Conservation (phyloP, 169 alveolate genomes). For the Cryptosporidium parvum region DNA sequence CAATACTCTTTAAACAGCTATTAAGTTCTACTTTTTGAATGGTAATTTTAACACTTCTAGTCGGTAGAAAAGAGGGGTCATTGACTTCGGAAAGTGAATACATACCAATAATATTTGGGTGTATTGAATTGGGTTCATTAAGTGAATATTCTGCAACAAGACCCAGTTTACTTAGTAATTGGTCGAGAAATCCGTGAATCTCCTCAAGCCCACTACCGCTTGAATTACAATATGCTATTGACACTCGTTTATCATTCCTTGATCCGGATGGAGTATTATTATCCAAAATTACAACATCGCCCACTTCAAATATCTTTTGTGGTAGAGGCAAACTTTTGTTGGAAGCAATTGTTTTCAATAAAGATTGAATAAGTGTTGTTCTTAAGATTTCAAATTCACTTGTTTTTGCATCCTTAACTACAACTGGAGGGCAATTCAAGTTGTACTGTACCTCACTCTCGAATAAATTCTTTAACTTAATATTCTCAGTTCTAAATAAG, state of each 20-base stretch:
- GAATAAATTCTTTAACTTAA: conserved; percentile 75
- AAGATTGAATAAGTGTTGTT: conserved; percentile 93
- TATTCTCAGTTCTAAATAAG: conserved; percentile 19
- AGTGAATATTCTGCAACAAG: conserved; percentile 47
- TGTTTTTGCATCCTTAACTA: conserved; percentile 92
- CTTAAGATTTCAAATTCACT: conserved; percentile 92
- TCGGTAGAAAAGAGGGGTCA: conserved; percentile 85
- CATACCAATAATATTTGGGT: conserved; percentile 49
- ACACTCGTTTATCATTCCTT: conserved; percentile 85
- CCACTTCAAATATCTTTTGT: conserved; percentile 92
- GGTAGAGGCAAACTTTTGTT: conserved; percentile 92
- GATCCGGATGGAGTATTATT: conserved; percentile 86
- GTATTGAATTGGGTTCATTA: conserved; percentile 29
- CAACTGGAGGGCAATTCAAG: conserved; percentile 86
- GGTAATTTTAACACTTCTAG: conserved; percentile 85
- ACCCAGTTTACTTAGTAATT: conserved; percentile 24
- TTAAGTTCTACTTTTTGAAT: conserved; percentile 46
- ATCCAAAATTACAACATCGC: conserved; percentile 88
- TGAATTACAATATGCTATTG: conserved; percentile 85
- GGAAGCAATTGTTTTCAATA: conserved; percentile 89
- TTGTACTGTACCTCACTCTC: conserved; percentile 77
- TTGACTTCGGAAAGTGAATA: conserved; percentile 69
- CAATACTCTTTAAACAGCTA: neutral
- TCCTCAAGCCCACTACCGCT: conserved; percentile 83
- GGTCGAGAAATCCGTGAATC: conserved; percentile 80